Evolutionary conservation across 176 grass and related monocot species (phyloP).

Genomic region (Poa pratensis): DNA sequence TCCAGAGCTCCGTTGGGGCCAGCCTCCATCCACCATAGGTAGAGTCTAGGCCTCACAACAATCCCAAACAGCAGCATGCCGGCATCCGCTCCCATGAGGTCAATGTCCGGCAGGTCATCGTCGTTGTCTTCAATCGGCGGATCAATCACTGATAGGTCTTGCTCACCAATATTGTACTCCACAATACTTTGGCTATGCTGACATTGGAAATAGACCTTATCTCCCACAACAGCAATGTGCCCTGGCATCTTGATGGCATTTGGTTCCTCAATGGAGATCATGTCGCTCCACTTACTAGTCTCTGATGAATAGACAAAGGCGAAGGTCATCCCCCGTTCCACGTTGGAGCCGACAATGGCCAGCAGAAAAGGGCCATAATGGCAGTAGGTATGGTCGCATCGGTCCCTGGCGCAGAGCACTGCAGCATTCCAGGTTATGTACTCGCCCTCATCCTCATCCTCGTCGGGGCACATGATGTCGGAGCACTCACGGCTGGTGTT

Average conservation of each 20-base stretch:
- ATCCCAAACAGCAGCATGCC: not conserved
- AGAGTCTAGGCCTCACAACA: not conserved
- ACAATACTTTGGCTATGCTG: not conserved
- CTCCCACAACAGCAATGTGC: not conserved
- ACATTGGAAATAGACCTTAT: not conserved
- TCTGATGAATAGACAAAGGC: not conserved
- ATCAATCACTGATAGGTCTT: not conserved
- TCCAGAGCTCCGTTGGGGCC: not conserved
- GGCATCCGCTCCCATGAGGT: not conserved
- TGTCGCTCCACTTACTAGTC: not conserved
- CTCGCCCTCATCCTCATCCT: not conserved
- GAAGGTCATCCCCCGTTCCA: not conserved
- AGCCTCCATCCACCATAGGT: not conserved
- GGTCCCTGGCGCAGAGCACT: not conserved
- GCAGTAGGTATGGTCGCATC: not conserved
- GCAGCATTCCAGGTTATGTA: not conserved
- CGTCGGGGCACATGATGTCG: not conserved
- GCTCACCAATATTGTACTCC: not conserved
- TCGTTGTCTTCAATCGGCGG: not conserved
- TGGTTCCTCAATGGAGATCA: not conserved
- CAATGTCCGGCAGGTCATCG: not conserved
- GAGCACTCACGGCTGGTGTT: not conserved
- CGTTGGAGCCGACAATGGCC: not conserved
- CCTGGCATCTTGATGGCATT: not conserved
- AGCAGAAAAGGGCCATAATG: not conserved